A percentile compares a stretch with the other conserved stretches of the same genome.
These are phyloP conservation scores for Magnolia changhungtana DNA, from an alignment of 164 flowering plant genomes.

Conservation along the genomic window DNA sequence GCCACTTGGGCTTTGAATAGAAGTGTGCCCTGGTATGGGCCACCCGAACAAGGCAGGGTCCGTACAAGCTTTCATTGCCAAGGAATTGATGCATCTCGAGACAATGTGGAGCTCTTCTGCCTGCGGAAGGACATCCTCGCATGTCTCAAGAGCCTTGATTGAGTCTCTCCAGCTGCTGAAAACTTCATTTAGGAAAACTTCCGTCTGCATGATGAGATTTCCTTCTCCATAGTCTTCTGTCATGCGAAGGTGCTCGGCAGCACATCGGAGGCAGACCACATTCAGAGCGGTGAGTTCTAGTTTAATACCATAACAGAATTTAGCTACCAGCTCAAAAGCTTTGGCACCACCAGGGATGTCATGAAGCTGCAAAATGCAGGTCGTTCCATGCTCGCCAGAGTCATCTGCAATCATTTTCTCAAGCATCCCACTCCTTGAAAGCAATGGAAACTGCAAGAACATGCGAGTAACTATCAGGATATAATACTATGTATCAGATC, in stretches of 20 bases:
- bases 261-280: constrained; percentile 61
- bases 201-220: constrained; percentile 57
- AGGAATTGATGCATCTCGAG: constrained; percentile 65
- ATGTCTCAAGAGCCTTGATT: constrained; percentile 56
- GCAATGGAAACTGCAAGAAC: constrained; percentile 59
- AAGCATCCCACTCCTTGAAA: constrained; percentile 60
- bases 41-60: constrained; percentile 52
- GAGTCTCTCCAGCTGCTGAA: constrained; percentile 61
- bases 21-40: constrained; percentile 34
- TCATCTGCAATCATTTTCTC: constrained; percentile 44
- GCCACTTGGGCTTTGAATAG: constrained; percentile 25
- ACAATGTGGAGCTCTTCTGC: constrained; percentile 71
- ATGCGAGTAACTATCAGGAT: neutral
- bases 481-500: neutral
- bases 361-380: constrained; percentile 45
- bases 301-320: constrained; percentile 72
- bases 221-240: constrained; percentile 62
- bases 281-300: constrained; percentile 59
- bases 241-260: constrained; percentile 74
- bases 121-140: constrained; percentile 58
- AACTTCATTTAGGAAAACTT: constrained; percentile 50
- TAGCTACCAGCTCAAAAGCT: constrained; percentile 58
- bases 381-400: constrained; percentile 28
- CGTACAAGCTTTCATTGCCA: constrained; percentile 68
- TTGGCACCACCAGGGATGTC: constrained; percentile 78